Evolutionary conservation across 257 asterid species (phyloP).

Genomic region (Solanum bulbocastanum): DNA sequence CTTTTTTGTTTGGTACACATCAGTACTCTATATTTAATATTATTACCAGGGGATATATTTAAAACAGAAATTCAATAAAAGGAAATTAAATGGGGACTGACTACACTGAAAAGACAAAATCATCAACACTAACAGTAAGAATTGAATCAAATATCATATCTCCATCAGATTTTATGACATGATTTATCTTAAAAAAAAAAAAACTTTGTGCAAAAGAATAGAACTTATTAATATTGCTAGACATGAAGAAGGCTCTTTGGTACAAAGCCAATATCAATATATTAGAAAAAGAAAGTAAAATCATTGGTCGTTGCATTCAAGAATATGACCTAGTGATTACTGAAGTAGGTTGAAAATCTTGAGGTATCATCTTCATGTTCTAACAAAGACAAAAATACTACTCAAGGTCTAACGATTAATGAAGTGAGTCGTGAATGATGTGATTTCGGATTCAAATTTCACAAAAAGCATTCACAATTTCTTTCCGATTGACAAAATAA

Average conservation of each 20-base stretch:
- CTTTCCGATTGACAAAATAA: background rate
- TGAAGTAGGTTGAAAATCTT: background rate
- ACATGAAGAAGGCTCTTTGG: background rate
- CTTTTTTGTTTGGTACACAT: background rate
- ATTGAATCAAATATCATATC: background rate
- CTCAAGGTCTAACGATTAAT: background rate
- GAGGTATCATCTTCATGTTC: background rate
- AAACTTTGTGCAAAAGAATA: background rate
- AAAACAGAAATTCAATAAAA: background rate
- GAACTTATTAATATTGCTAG: background rate
- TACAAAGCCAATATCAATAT: background rate
- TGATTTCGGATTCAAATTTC: background rate
- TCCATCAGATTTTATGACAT: background rate
- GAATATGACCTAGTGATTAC: background rate
- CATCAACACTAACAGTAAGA: background rate
- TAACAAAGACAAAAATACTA: background rate
- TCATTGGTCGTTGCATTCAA: background rate
- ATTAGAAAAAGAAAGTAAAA: background rate
- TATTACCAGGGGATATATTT: background rate
- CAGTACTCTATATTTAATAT: background rate
- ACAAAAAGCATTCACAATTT: background rate
- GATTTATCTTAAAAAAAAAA: background rate
- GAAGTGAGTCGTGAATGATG: background rate
- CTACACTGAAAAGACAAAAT: background rate
- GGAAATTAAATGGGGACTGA: background rate